Evolutionary conservation across 129 eudicot genomes (phyloP).

Genomic region (Mikania micrantha): DNA sequence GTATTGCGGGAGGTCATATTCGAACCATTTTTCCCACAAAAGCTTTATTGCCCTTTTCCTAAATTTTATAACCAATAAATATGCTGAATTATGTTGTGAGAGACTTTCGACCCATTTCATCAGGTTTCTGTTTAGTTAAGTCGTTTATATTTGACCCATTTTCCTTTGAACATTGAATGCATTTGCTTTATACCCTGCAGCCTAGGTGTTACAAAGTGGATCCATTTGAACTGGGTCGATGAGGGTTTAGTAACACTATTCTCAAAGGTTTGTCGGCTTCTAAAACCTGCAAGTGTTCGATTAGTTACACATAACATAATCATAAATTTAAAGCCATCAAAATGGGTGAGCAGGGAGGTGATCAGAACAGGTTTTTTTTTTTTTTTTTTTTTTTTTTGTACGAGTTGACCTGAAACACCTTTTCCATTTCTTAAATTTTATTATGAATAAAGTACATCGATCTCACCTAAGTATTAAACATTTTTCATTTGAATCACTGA

Average conservation of each 20-base stretch:
- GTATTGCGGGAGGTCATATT: not conserved
- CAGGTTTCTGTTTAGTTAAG: not conserved
- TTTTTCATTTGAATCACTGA: not conserved
- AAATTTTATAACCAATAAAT: not conserved
- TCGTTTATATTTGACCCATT: not conserved
- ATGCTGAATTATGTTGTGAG: not conserved
- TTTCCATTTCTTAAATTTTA: not conserved
- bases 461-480: not conserved
- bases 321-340: not conserved
- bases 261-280: constrained; percentile 75
- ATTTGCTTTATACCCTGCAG: constrained; percentile 38
- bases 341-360: not conserved
- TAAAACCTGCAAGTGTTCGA: constrained; percentile 52
- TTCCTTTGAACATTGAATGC: not conserved
- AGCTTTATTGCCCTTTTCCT: not conserved
- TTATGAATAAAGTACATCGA: not conserved
- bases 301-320: not conserved
- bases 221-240: constrained; percentile 96
- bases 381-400: too few species aligned
- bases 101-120: not conserved
- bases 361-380: not conserved
- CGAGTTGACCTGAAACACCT: not conserved
- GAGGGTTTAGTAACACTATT: constrained; percentile 74
- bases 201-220: constrained; percentile 85
- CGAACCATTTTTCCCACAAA: not conserved